Conservation (phyloP, 1,284 basidiomycete genomes). For the Meripilus lineatus region DNA sequence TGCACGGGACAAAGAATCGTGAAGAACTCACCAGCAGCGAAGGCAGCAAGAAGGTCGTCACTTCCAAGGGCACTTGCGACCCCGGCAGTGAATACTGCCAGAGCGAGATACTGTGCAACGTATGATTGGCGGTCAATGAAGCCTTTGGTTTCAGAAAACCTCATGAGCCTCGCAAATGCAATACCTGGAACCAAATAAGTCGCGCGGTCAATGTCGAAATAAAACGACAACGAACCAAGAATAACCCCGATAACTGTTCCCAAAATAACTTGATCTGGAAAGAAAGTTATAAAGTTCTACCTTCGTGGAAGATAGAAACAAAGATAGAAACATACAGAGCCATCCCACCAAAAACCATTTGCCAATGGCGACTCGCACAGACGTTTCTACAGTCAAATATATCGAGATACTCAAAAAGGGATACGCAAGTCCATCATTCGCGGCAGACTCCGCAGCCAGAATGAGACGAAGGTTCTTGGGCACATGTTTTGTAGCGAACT, state of each 20-base stretch:
- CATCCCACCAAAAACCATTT: conserved; percentile 83
- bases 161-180: conserved; percentile 78
- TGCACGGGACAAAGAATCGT: neutral
- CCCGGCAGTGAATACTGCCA: conserved; percentile 79
- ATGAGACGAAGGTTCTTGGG: conserved; percentile 80
- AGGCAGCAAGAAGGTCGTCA: conserved; percentile 87
- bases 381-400: conserved; percentile 75
- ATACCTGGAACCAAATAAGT: conserved; percentile 54
- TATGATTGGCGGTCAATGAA: conserved; percentile 91
- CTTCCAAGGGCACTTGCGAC: conserved; percentile 74
- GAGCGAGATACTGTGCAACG: conserved; percentile 84
- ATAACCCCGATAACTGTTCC: conserved; percentile 74
- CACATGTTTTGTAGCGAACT: conserved; percentile 86
- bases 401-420: conserved; percentile 88
- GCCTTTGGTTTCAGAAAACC: conserved; percentile 68
- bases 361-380: conserved; percentile 59
- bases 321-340: conserved; percentile 56
- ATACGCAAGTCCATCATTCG: conserved; percentile 87
- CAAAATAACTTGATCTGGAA: conserved; percentile 79
- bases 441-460: conserved; percentile 88
- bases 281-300: neutral
- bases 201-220: conserved; percentile 1
- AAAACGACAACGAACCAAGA: conserved; percentile 56
- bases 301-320: neutral
- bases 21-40: conserved; percentile 70